Evolutionary conservation across 2,329 filamentous ascomycete genomes (phyloP).

Genomic region (Fusarium citri): DNA sequence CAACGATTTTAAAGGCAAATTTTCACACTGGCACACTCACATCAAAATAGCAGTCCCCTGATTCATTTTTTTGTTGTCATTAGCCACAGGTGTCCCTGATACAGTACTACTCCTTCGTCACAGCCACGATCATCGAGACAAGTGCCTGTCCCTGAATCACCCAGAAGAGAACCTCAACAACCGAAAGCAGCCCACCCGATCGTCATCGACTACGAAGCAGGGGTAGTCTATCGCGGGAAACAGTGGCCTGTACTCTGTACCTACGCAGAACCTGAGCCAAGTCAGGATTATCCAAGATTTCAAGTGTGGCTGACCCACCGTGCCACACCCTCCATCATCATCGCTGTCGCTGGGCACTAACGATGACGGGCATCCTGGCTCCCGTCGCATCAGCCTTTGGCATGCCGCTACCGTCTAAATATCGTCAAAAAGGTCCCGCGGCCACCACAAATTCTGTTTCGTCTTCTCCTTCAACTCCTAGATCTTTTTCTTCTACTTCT

Average conservation of each 20-base stretch:
- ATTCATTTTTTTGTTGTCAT: not conserved
- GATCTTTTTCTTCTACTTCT: constrained; percentile 26
- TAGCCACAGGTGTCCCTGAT: constrained; percentile 21
- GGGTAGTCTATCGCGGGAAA: constrained; percentile 9
- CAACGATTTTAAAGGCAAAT: not conserved
- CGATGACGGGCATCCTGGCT: constrained; percentile 50
- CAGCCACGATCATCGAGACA: constrained; percentile 30
- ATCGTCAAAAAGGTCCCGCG: constrained; percentile 40
- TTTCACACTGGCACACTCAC: not conserved
- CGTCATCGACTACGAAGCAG: constrained; percentile 35
- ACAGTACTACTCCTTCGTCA: constrained; percentile 9
- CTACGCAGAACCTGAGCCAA: constrained; percentile 4
- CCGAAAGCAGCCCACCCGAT: constrained; percentile 38
- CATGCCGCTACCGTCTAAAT: constrained; percentile 46
- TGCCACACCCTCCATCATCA: constrained; percentile 34
- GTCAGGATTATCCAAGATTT: constrained; percentile 29
- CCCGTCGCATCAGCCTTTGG: constrained; percentile 53
- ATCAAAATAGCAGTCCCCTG: not conserved
- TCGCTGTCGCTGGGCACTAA: constrained; percentile 13
- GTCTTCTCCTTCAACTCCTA: constrained; percentile 30
- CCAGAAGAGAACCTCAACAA: constrained; percentile 18
- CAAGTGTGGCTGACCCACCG: constrained; percentile 41
- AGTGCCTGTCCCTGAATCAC: constrained; percentile 11
- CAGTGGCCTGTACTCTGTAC: not conserved
- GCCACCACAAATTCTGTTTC: constrained; percentile 26